Percentiles rank a stretch among this genome's conserved stretches.
Conservation (phyloP, 2,329 filamentous ascomycete species). For the Sclerotinia nivalis region DNA sequence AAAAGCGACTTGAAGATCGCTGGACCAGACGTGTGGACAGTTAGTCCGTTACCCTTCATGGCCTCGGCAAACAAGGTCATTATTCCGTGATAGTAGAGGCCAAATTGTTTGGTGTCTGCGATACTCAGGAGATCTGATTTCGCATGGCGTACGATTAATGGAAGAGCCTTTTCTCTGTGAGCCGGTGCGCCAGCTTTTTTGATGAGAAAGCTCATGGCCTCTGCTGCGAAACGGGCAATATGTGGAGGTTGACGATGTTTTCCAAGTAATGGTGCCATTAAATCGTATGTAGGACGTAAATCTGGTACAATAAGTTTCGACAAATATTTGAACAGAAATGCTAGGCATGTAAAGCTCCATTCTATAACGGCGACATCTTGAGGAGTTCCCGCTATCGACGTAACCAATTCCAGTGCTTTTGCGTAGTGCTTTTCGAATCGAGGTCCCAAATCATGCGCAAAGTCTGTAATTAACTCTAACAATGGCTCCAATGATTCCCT, state of each 20-base stretch:
- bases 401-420: conserved; percentile 71
- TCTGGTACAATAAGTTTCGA: conserved; percentile 85
- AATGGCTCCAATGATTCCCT: conserved; percentile 81
- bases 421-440: conserved; percentile 89
- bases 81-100: conserved; percentile 78
- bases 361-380: conserved; percentile 88
- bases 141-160: conserved; percentile 69
- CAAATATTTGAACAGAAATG: conserved; percentile 97
- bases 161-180: conserved; percentile 71
- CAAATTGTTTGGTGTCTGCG: conserved; percentile 57
- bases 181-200: conserved; percentile 82
- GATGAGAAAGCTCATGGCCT: conserved; percentile 90
- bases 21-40: conserved; percentile 60
- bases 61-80: conserved; percentile 93
- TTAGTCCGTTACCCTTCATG: conserved; percentile 61
- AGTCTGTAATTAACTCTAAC: conserved; percentile 82
- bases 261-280: conserved; percentile 82
- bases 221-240: conserved; percentile 88
- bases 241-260: conserved; percentile 80
- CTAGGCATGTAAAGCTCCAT: conserved; percentile 92
- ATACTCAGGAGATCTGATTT: conserved; percentile 64
- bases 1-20: conserved; percentile 56
- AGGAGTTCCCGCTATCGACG: conserved; percentile 74
- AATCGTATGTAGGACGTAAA: conserved; percentile 77
- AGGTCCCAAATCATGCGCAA: conserved; percentile 88